Percentiles rank a stretch among this genome's conserved stretches.
phyloP scores from a whole-genome alignment of 2,329 filamentous ascomycete species.

The Akanthomyces dipterigenus region DNA sequence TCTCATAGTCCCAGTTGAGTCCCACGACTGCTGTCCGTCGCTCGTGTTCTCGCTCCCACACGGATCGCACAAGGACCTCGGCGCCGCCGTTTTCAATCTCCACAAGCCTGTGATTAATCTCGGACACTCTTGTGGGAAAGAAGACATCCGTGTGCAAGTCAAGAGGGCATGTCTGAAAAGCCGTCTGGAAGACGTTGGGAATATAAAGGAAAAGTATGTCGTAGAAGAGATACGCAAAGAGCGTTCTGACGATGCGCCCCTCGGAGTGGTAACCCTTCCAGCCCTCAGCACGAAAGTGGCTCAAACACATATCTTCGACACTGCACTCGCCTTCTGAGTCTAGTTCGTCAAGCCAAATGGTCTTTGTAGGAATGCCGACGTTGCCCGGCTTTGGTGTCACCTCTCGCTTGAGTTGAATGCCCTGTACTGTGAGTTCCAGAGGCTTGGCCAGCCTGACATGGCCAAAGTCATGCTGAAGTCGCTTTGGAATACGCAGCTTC shows the following conservation, averaged over 20 bases:
- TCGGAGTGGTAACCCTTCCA: conserved; percentile 96
- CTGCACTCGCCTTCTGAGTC: conserved; percentile 67
- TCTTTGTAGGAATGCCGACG: conserved; percentile 55
- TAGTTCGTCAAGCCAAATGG: conserved; percentile 77
- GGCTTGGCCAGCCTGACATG: conserved; percentile 76
- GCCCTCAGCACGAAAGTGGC: conserved; percentile 71
- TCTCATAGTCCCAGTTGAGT: conserved; percentile 80
- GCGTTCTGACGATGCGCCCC: conserved; percentile 83
- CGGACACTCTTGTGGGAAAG: conserved; percentile 74
- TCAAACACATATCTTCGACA: conserved; percentile 92
- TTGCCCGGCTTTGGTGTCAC: conserved; percentile 34
- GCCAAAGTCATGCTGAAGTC: conserved; percentile 86
- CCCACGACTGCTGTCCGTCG: conserved; percentile 81
- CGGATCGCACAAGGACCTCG: conserved; percentile 54
- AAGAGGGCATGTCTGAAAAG: conserved; percentile 87
- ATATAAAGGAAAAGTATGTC: conserved; percentile 90
- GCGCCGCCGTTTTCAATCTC: conserved; percentile 82
- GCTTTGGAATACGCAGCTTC: conserved; percentile 70
- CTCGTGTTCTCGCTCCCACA: conserved; percentile 63
- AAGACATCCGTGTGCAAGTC: conserved; percentile 93
- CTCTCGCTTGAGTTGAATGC: conserved; percentile 66
- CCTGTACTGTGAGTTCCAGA: conserved; percentile 66
- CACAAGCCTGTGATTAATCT: conserved; percentile 81
- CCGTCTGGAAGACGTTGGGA: conserved; percentile 94
- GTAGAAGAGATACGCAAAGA: conserved; percentile 87